Base-by-base conservation (phyloP, 2,329 filamentous ascomycete species). In the Calonectria pteridis region DNA sequence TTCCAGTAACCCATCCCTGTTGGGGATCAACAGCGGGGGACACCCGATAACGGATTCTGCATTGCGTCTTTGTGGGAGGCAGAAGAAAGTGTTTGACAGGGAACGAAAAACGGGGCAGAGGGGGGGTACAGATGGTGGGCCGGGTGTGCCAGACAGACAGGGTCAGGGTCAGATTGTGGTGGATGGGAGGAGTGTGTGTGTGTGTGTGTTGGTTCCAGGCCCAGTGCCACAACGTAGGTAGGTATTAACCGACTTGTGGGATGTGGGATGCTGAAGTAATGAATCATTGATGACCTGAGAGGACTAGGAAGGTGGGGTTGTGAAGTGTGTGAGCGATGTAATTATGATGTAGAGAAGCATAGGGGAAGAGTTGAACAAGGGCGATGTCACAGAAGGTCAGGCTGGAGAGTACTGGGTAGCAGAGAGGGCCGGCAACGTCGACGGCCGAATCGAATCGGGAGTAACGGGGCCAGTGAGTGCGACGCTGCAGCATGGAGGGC, bases 31-130 rank as follows among this genome's bases (percentile, higher is more conserved):
- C 49, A 50, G 26, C 26, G 51, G 58, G 59, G 40, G 29, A 18
- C 55, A 64, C 58, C 26, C 31, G 58, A 59, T 46, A 59, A 64
- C 51, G 31, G 28, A 55, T 58, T 65, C 43, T 26, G 65, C 65
- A 37, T 49, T 68, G 35, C 18, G 13, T 11, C 55, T 26, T 29
- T 63, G 28, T 62, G 70, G 51, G 55, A 62, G 37, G n/a, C 43
- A 49, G 35, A 40, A 58, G 50, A 51, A 23, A 64, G 29, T 16
- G 58, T 37, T 69, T 64, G 58, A 69, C 65, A 67, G 65, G 46
- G 65, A 62, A 37, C 37, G 26, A 69, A 69, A 69, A 69, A 69
- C 58, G 70, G 65, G 65, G 55, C 63, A 43, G 33, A 67, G 40
- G 33, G 69, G 65, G 59, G 59, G 59, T 23, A 37, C 55, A 28